Evolutionary conservation across 345 rosid genomes (phyloP).

Genomic region (Eucalyptus erythrocorys): DNA sequence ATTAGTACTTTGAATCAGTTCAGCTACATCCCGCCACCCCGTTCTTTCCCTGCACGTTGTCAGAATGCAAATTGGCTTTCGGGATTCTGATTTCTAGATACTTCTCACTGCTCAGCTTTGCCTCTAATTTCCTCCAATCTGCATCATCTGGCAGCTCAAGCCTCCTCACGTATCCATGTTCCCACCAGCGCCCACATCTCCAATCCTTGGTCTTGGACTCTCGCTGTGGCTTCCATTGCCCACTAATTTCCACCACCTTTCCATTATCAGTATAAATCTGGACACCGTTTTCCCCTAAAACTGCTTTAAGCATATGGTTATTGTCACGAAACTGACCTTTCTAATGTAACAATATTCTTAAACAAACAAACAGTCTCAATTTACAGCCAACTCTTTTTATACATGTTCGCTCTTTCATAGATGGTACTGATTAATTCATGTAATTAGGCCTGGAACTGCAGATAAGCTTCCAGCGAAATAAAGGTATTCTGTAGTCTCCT

Average conservation of each 20-base stretch:
- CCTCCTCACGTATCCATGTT: conserved; percentile 64
- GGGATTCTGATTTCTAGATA: conserved; percentile 60
- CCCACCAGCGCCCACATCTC: conserved; percentile 86
- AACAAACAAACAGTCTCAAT: background rate
- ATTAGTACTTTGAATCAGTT: background rate
- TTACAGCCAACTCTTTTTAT: background rate
- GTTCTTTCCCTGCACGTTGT: background rate
- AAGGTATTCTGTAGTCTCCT: background rate
- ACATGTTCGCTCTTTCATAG: background rate
- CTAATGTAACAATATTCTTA: background rate
- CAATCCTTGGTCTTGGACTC: conserved; percentile 42
- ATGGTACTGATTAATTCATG: background rate
- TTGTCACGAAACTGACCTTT: background rate
- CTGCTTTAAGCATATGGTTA: conserved; percentile 8
- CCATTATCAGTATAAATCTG: conserved; percentile 44
- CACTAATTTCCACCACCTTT: conserved; percentile 69
- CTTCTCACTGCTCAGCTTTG: conserved; percentile 16
- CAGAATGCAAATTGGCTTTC: background rate
- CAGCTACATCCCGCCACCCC: background rate
- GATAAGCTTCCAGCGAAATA: background rate
- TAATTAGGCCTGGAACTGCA: background rate
- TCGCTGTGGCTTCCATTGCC: conserved; percentile 46
- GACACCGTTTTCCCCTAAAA: conserved; percentile 28
- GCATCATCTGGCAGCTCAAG: conserved; percentile 81
- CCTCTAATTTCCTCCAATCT: conserved; percentile 45